These are phyloP conservation scores for Gossypium aridum DNA, from an alignment of 441 rosid genomes.

Conservation along the genomic window DNA sequence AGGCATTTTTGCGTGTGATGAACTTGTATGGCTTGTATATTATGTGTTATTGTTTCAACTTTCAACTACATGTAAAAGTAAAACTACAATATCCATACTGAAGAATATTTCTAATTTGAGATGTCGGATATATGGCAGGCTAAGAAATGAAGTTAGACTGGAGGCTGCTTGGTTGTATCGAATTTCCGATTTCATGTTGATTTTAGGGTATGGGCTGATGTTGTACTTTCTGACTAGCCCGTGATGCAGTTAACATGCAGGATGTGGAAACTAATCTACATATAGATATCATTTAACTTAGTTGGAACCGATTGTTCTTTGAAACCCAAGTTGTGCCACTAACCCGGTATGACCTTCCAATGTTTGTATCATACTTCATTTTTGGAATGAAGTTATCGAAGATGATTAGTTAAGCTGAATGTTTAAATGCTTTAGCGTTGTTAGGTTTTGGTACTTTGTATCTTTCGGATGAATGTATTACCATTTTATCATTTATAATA, in stretches of 20 bases:
- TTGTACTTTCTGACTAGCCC: neutral
- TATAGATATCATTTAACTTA: neutral
- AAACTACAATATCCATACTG: neutral
- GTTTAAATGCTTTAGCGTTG: neutral
- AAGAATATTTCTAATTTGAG: conserved; percentile 1
- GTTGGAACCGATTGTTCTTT: neutral
- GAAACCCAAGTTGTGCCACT: neutral
- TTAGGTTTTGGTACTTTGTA: neutral
- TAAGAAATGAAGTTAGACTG: conserved; percentile 24
- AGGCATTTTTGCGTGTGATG: neutral
- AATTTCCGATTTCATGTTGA: neutral
- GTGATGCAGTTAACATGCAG: neutral
- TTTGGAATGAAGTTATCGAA: neutral
- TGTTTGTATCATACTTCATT: conserved; percentile 4
- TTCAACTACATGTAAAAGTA: neutral
- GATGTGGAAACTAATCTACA: neutral
- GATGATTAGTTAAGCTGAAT: conserved; percentile 16
- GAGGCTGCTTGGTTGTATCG: neutral
- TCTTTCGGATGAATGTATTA: neutral
- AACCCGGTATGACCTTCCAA: neutral
- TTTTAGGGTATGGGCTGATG: neutral
- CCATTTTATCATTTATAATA: neutral
- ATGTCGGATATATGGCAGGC: conserved; percentile 27
- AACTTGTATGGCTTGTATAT: neutral
- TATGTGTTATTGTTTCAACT: neutral